A percentile compares a stretch with the other conserved stretches of the same genome.
phyloP scores from a whole-genome alignment of 1,284 basidiomycete genomes.

The Hymenochaete sp. region DNA sequence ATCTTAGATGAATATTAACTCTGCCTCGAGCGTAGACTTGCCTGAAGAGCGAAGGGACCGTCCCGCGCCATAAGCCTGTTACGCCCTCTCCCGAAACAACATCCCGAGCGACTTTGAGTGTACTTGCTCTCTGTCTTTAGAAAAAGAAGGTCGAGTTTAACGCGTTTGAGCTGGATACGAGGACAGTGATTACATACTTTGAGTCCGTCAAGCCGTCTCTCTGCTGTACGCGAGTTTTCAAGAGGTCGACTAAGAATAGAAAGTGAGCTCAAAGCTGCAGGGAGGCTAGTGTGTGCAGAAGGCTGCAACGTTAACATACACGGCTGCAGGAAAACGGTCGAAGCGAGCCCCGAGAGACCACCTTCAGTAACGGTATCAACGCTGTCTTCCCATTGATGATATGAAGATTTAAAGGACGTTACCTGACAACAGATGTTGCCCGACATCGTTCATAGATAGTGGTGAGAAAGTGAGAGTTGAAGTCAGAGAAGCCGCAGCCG shows the following conservation, averaged over 20 bases:
- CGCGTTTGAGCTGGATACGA: conserved; percentile 1
- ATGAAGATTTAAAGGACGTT: conserved; percentile 14
- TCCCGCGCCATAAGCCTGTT: conserved; percentile 79
- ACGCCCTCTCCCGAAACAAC: conserved; percentile 58
- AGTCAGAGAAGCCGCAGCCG: neutral
- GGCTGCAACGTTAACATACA: conserved; percentile 50
- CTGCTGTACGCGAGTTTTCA: conserved; percentile 86
- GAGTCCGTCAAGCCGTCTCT: conserved; percentile 38
- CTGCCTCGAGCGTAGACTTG: conserved; percentile 20
- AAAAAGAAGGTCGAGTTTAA: conserved; percentile 9
- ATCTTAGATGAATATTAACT: neutral
- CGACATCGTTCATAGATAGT: conserved; percentile 53
- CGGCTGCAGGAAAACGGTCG: conserved; percentile 69
- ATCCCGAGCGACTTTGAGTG: conserved; percentile 45
- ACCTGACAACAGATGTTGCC: conserved; percentile 69
- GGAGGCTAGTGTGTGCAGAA: neutral
- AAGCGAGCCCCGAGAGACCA: conserved; percentile 66
- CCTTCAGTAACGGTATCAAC: conserved; percentile 33
- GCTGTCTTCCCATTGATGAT: neutral
- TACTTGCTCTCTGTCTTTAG: conserved; percentile 29
- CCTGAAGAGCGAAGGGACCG: conserved; percentile 74
- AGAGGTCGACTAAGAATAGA: conserved; percentile 58
- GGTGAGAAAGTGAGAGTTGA: neutral
- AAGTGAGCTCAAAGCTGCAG: neutral
- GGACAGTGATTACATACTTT: conserved; percentile 29